A percentile compares a stretch with the other conserved stretches of the same genome.
phyloP scores from a whole-genome alignment of 148 eudicot genomes.

The Dianthus caryophyllus region DNA sequence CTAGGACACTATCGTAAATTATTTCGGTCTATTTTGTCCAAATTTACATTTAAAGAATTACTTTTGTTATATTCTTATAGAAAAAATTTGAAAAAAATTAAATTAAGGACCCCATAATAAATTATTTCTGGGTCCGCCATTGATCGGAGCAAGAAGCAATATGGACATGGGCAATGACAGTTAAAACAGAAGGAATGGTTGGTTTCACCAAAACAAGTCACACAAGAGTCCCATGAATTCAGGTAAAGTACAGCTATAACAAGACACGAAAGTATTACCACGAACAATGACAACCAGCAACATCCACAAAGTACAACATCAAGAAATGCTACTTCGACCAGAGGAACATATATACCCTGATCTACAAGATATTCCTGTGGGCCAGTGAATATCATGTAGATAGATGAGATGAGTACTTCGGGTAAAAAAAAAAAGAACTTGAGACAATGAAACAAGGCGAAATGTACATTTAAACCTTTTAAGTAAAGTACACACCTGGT shows the following conservation, averaged over 20 bases:
- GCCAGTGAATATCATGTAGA: background rate
- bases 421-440: background rate
- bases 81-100: too few relatives aligned
- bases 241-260: background rate
- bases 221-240: background rate
- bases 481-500: conserved; percentile 46
- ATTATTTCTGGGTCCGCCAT: too few relatives aligned
- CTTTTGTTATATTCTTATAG: too few relatives aligned
- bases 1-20: too few relatives aligned
- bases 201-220: background rate
- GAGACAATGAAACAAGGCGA: background rate
- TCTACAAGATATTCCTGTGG: background rate
- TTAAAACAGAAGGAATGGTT: background rate
- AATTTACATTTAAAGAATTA: too few relatives aligned
- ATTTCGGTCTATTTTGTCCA: too few relatives aligned
- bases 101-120: too few relatives aligned
- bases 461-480: background rate
- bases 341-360: background rate
- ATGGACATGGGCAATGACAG: background rate
- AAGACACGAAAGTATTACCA: background rate
- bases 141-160: background rate
- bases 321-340: background rate
- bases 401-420: background rate
- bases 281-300: background rate
- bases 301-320: background rate